These are phyloP conservation scores for Imleria badia DNA, from an alignment of 768 basidiomycete species.

Conservation along the genomic window DNA sequence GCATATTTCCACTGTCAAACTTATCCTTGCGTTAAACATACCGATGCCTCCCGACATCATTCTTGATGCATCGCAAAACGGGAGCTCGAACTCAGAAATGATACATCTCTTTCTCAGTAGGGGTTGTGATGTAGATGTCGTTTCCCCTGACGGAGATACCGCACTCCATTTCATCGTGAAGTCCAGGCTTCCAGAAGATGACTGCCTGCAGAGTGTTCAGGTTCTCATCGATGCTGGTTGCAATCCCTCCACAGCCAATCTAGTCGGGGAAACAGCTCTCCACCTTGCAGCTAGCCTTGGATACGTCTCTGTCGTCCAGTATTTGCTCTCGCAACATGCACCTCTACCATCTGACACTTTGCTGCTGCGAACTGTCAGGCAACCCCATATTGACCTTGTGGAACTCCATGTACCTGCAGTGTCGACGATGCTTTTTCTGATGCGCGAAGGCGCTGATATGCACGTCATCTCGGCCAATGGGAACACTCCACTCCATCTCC, in stretches of 20 bases:
- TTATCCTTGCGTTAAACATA: too few species aligned
- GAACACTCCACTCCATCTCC: not conserved
- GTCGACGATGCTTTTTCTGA: not conserved
- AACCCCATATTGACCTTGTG: too few species aligned
- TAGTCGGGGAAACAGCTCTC: not conserved
- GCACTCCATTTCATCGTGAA: not conserved
- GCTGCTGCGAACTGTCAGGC: not conserved
- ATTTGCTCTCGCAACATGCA: not conserved
- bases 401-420: too few species aligned
- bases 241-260: not conserved
- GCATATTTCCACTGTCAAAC: too few species aligned
- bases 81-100: not conserved
- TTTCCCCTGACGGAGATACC: not conserved
- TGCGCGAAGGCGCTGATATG: not conserved
- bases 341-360: not conserved
- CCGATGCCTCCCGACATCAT: too few species aligned
- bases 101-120: not conserved
- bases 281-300: not conserved
- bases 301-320: not conserved
- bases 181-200: too few species aligned
- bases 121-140: not conserved
- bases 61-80: too few species aligned
- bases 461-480: not conserved
- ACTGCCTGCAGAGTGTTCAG: not conserved
- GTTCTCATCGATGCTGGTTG: slow-evolving; percentile 6